Conservation (phyloP, 148 eudicot genomes). For the Diospyros lotus region DNA sequence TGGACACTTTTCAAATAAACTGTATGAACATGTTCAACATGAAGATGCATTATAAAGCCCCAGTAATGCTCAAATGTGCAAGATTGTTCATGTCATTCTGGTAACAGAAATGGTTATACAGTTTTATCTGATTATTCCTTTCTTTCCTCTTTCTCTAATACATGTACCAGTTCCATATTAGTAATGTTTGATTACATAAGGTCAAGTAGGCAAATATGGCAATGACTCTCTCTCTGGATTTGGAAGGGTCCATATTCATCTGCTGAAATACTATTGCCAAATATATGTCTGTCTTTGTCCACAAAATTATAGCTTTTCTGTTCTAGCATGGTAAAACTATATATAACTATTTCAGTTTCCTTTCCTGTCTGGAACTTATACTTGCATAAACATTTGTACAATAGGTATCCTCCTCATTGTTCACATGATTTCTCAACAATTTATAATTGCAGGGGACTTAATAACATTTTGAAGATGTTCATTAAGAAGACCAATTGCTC, state of each 20-base stretch:
- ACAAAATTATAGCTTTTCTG: not conserved
- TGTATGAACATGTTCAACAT: no score
- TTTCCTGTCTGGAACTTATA: no score
- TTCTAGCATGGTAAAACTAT: not conserved
- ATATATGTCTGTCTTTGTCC: no score
- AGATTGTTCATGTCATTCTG: not conserved
- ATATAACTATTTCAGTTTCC: not conserved
- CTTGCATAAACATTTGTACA: not conserved
- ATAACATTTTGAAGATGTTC: conserved; percentile 64
- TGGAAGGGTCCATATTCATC: not conserved
- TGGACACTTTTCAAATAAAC: no score
- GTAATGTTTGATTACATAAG: not conserved
- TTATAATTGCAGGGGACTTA: conserved; percentile 65
- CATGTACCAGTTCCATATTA: not conserved
- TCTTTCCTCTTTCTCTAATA: not conserved
- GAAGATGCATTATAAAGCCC: no score
- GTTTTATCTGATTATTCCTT: not conserved
- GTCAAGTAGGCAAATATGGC: not conserved
- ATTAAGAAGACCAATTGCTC: conserved; percentile 52
- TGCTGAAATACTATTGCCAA: not conserved
- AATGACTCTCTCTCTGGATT: not conserved
- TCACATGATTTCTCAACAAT: not conserved
- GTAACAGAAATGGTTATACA: not conserved
- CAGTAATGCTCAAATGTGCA: no score
- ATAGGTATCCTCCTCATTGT: conserved; percentile 1